Base-by-base conservation (phyloP, 2,329 filamentous ascomycete genomes). In the Lachnellula arida region DNA sequence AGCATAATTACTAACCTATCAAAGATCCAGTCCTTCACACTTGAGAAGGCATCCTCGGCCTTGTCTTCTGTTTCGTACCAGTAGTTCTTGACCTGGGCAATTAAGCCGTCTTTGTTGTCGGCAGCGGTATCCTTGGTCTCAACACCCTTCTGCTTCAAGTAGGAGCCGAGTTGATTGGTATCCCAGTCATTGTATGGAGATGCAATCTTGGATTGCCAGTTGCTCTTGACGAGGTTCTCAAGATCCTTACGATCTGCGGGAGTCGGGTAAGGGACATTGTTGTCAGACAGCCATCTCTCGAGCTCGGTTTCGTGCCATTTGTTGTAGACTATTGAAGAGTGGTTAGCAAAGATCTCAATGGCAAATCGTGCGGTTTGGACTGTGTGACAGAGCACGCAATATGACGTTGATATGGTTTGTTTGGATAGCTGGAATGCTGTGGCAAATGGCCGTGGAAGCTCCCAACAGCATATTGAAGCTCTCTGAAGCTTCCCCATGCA, bases 261-360 rank as follows among this genome's bases (percentile, higher is more conserved):
- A 11, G 84, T 86, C n/a, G 94, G 91, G 72, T 97, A 91, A 9
- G 93, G 91, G 56, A 99, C 80, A 71, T 92, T 84, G 75, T 97
- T 82, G 71, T 99, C 94, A 32, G 89, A 89, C 49, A 99, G 85
- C 94, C 94, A 99, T 68, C 92, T 85, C 77, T 99, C 93, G 32
- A 99, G 84, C 80, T 99, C 94, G 22, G 90, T 96, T 78, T 97
- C 87, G 68, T 97, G 93, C 94, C 94, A 99, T 73, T 94, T 97
- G 77, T 97, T 97, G 80, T 97, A 97, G 15, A 87, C 93, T 96
- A 69, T 49, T 57, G 57, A 60, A 60, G 58, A 69, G 61, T 58
- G 54, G 60, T 73, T 59, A 72, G 63, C 25, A 58, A 28, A 23
- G 3, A 17, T 5, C 35, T 42, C 12, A 9, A n/a, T 25, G 7